These are phyloP conservation scores for Ustilago trichophora DNA, from an alignment of 1,284 basidiomycete genomes.

Conservation along the genomic window DNA sequence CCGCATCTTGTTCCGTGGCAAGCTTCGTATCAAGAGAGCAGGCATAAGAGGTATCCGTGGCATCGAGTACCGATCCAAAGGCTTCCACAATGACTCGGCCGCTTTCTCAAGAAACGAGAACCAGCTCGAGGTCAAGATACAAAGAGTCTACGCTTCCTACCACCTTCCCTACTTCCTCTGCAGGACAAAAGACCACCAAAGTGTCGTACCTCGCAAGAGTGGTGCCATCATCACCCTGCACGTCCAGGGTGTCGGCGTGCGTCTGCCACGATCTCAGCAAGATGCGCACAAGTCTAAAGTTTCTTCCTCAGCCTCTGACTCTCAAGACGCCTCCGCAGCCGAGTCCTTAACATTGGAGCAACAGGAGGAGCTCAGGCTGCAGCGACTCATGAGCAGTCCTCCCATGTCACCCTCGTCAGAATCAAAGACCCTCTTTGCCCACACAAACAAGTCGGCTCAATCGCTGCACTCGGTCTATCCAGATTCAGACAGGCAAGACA, in stretches of 20 bases:
- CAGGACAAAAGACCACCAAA: conserved; percentile 6
- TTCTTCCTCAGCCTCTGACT: background rate
- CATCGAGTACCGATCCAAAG: conserved; percentile 56
- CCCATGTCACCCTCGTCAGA: conserved; percentile 16
- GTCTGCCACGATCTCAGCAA: conserved; percentile 31
- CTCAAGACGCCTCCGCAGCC: background rate
- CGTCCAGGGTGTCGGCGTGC: conserved; percentile 53
- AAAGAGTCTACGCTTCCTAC: conserved; percentile 44
- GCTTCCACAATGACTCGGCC: conserved; percentile 39
- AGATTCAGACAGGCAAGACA: background rate
- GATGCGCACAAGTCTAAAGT: background rate
- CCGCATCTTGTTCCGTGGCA: conserved; percentile 50
- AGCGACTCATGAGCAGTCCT: conserved; percentile 43
- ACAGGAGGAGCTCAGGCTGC: conserved; percentile 37
- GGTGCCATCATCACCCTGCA: conserved; percentile 48
- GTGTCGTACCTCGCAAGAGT: conserved; percentile 14
- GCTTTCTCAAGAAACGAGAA: conserved; percentile 29
- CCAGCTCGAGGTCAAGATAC: conserved; percentile 45
- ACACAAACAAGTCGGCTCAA: background rate
- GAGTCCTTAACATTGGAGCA: conserved; percentile 14
- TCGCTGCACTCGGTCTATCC: background rate
- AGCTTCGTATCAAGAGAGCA: conserved; percentile 44
- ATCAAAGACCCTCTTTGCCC: background rate
- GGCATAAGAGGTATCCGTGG: conserved; percentile 56
- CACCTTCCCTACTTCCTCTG: conserved; percentile 35